Percentiles rank a stretch among this genome's conserved stretches.
Evolutionary conservation across 1,139 yeast genomes (phyloP).

Genomic region (Zygosaccharomyces sapae): DNA sequence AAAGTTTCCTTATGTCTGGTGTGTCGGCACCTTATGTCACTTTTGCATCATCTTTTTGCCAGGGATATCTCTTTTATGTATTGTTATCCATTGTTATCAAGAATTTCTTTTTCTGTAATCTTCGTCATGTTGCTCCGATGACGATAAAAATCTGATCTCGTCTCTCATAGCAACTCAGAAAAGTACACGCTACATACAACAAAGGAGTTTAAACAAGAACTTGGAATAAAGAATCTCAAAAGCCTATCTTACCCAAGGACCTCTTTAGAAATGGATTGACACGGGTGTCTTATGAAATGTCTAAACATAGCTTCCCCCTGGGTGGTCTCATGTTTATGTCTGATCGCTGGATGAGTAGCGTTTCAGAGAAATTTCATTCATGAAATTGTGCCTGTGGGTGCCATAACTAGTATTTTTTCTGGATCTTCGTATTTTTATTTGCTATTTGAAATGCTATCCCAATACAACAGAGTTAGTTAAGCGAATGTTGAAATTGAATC

Average conservation of each 20-base stretch:
- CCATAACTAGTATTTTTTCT: neutral
- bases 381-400: neutral
- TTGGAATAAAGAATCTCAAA: neutral
- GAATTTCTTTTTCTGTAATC: neutral
- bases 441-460: neutral
- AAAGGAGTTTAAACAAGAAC: neutral
- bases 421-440: no score
- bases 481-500: neutral
- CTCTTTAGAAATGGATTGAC: neutral
- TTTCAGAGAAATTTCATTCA: neutral
- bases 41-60: neutral
- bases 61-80: neutral
- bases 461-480: neutral
- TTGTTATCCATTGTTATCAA: neutral
- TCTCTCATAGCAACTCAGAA: neutral
- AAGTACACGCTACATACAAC: neutral
- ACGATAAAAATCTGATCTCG: neutral
- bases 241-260: neutral
- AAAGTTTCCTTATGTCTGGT: neutral
- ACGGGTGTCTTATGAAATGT: neutral
- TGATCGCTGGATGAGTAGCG: neutral
- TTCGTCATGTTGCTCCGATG: neutral
- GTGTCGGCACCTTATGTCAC: neutral
- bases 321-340: neutral
- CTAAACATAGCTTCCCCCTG: neutral